Evolutionary conservation across 129 eudicot species (phyloP).

Genomic region (Tagetes patula): DNA sequence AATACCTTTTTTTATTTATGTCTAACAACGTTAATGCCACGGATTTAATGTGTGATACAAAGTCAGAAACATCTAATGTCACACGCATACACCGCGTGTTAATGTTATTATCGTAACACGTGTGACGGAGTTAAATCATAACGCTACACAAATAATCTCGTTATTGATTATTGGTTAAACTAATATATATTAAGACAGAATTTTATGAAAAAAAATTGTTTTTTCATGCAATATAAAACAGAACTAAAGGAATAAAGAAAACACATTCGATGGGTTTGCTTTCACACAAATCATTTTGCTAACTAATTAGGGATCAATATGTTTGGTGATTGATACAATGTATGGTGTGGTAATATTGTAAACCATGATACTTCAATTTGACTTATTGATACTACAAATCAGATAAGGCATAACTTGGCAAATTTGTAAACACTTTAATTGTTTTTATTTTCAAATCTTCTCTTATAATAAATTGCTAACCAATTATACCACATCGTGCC

Average conservation of each 20-base stretch:
- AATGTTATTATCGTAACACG: too few relatives aligned
- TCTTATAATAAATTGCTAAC: not conserved
- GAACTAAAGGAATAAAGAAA: not conserved
- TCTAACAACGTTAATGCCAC: too few relatives aligned
- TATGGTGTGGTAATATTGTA: not conserved
- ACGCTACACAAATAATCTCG: too few relatives aligned
- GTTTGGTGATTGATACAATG: conserved; percentile 13
- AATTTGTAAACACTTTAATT: not conserved
- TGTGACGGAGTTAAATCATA: too few relatives aligned
- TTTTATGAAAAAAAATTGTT: too few relatives aligned
- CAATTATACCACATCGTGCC: too few relatives aligned
- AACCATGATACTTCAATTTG: not conserved
- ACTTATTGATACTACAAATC: not conserved
- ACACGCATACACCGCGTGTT: too few relatives aligned
- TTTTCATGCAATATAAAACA: not conserved
- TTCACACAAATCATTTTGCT: conserved; percentile 11
- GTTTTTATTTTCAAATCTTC: not conserved
- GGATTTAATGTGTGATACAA: too few relatives aligned
- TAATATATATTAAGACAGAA: too few relatives aligned
- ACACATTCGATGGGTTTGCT: not conserved
- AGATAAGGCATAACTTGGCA: not conserved
- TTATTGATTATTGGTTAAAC: too few relatives aligned
- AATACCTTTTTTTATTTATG: too few relatives aligned
- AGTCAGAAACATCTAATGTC: too few relatives aligned
- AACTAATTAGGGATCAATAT: not conserved